These are phyloP conservation scores for Phlyctochytrium bullatum DNA, from an alignment of 192 early-diverging fungal species.

Conservation along the genomic window DNA sequence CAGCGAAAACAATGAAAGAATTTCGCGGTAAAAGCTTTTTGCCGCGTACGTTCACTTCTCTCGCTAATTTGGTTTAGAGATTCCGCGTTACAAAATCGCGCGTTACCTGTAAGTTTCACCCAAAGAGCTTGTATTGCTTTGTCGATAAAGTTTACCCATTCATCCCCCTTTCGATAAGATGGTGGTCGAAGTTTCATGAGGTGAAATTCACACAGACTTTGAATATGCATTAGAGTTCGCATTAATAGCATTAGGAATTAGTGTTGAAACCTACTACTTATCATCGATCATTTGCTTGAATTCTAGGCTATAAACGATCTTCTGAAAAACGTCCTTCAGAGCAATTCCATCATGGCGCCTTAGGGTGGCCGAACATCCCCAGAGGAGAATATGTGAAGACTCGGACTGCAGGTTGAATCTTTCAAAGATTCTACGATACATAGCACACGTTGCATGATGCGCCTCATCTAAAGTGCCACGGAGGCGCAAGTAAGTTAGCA, in stretches of 20 bases:
- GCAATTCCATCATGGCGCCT: constrained; percentile 77
- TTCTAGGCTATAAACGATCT: constrained; percentile 69
- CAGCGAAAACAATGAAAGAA: constrained; percentile 84
- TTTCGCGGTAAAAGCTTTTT: constrained; percentile 33
- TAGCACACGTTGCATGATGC: constrained; percentile 82
- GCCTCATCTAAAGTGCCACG: constrained; percentile 60
- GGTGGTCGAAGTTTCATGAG: not conserved
- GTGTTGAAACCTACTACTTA: constrained; percentile 65
- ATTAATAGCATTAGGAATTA: no score
- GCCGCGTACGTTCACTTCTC: not conserved
- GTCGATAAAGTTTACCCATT: no score
- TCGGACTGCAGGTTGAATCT: constrained; percentile 58
- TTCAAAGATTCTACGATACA: constrained; percentile 69
- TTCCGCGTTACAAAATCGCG: no score
- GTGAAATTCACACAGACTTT: not conserved
- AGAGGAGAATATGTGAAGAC: constrained; percentile 65
- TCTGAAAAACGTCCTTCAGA: constrained; percentile 67
- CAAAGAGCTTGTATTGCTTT: no score
- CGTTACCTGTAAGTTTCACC: no score
- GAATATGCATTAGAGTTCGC: no score
- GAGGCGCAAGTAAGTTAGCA: not conserved
- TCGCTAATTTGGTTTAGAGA: not conserved
- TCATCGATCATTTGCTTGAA: constrained; percentile 84
- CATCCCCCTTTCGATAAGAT: not conserved
- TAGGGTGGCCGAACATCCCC: constrained; percentile 93